Percentiles rank a stretch among this genome's conserved stretches.
phyloP scores from a whole-genome alignment of 371 early-diverging fungal genomes.

The Mortierella sp. region DNA sequence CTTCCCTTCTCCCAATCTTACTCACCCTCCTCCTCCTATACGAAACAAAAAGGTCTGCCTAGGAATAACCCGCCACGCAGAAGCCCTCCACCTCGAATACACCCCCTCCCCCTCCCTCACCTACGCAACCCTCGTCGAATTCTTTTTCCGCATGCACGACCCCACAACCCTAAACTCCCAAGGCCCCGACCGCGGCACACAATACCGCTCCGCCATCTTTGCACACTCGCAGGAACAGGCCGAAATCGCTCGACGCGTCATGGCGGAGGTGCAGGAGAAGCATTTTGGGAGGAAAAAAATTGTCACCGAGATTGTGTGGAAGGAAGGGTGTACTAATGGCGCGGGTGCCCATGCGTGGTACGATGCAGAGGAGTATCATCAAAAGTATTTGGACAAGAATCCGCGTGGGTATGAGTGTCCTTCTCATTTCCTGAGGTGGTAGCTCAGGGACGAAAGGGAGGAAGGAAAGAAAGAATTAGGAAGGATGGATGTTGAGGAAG shows the following conservation, averaged over 20 bases:
- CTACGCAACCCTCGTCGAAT: constrained; percentile 80
- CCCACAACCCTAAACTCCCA: constrained; percentile 68
- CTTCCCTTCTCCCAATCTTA: no score
- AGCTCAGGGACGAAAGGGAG: no score
- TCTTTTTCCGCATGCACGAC: constrained; percentile 90
- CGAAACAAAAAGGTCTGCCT: constrained; percentile 73
- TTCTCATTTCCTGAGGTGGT: constrained; percentile 42
- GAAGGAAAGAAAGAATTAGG: no score
- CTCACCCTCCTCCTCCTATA: no score
- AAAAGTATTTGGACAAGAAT: constrained; percentile 82
- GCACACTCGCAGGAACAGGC: constrained; percentile 82
- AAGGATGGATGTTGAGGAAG: no score
- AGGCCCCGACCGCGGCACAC: constrained; percentile 82
- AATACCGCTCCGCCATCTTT: constrained; percentile 92
- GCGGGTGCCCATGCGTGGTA: constrained; percentile 63
- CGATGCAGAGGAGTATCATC: constrained; percentile 93
- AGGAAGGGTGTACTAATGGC: not conserved
- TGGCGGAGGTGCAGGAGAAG: constrained; percentile 70
- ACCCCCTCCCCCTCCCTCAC: constrained; percentile 74
- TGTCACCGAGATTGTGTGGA: constrained; percentile 78
- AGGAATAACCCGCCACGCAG: constrained; percentile 86
- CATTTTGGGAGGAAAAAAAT: constrained; percentile 72
- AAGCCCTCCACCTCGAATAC: constrained; percentile 84
- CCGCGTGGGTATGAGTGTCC: constrained; percentile 61
- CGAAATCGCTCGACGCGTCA: constrained; percentile 76